Percentiles rank a stretch among this genome's conserved stretches.
Conservation (phyloP, 805 yeast species). For the Candida pseudofarinosa region DNA sequence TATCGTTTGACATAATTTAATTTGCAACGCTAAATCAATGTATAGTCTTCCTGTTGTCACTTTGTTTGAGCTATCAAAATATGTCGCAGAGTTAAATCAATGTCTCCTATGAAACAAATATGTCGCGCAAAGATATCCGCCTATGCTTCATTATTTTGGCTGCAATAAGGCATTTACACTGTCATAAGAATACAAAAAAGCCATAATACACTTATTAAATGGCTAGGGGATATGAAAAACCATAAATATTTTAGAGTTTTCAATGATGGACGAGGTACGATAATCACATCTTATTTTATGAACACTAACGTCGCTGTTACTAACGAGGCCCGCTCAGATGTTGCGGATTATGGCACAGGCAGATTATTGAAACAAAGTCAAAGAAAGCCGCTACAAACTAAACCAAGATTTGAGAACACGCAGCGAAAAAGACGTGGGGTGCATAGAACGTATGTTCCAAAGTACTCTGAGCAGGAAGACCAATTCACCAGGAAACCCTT, state of each 20-base stretch:
- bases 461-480: background rate
- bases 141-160: background rate
- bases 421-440: background rate
- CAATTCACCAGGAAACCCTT: background rate
- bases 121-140: background rate
- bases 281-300: too few relatives aligned
- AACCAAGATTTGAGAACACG: background rate
- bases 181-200: too few relatives aligned
- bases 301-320: background rate
- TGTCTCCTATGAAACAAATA: background rate
- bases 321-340: background rate
- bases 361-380: background rate
- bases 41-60: too few relatives aligned
- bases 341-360: background rate
- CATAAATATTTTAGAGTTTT: background rate
- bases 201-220: too few relatives aligned
- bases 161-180: too few relatives aligned
- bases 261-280: constrained; percentile 3
- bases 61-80: too few relatives aligned
- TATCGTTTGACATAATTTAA: constrained; percentile 14
- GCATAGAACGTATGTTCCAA: background rate
- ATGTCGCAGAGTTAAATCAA: background rate
- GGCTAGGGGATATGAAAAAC: background rate
- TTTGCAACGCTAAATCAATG: too few relatives aligned
- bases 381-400: background rate